Conservation (phyloP, 352 stramenopile genomes). For the Pythium graminicola region DNA sequence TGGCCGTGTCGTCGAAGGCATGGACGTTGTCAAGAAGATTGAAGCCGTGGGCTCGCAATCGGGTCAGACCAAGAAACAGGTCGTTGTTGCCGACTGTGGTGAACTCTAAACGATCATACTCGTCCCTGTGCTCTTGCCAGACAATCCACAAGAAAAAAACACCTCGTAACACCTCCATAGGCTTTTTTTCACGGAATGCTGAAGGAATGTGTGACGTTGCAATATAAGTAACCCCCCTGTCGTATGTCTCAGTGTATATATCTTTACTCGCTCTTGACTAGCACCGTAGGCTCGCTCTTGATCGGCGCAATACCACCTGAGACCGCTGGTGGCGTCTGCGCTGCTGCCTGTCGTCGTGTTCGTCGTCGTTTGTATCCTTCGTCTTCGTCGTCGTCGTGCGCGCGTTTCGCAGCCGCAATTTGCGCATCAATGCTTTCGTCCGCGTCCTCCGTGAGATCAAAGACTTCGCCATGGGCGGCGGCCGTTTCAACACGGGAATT, state of each 20-base stretch:
- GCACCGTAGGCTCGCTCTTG: constrained; percentile 6
- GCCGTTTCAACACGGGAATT: constrained; percentile 48
- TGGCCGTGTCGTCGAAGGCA: neutral
- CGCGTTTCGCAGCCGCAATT: constrained; percentile 17
- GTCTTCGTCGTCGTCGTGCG: constrained; percentile 1
- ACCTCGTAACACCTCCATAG: too few relatives aligned
- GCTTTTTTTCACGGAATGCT: too few relatives aligned
- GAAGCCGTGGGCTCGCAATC: too few relatives aligned
- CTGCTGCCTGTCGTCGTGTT: neutral
- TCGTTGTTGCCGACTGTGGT: neutral
- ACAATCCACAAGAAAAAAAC: too few relatives aligned
- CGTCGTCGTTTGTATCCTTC: constrained; percentile 14
- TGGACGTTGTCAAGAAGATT: neutral
- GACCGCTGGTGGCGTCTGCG: neutral
- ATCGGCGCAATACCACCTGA: neutral
- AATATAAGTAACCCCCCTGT: constrained; percentile 15
- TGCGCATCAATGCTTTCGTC: constrained; percentile 23
- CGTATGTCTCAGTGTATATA: neutral
- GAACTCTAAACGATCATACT: too few relatives aligned
- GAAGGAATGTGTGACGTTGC: too few relatives aligned
- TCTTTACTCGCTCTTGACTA: constrained; percentile 13
- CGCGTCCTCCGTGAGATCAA: constrained; percentile 63
- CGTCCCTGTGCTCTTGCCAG: constrained; percentile 74
- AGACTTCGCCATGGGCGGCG: constrained; percentile 43
- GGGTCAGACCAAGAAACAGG: neutral